Evolutionary conservation across 2,329 filamentous ascomycete species (phyloP).

Genomic region (Fusarium acutatum): DNA sequence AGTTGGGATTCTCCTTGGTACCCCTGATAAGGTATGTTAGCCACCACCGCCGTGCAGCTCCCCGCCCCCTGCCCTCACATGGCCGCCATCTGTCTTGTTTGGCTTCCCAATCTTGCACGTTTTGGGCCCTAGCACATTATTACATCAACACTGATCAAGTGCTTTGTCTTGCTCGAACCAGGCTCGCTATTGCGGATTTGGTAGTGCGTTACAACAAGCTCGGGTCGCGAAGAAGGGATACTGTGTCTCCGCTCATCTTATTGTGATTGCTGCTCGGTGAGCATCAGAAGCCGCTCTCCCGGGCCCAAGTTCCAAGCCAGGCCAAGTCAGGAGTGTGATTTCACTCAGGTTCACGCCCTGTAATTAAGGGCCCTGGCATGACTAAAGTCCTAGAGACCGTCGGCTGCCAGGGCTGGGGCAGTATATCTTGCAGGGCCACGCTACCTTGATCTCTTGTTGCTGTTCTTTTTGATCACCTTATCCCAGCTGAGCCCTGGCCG

Average conservation of each 20-base stretch:
- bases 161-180: neutral
- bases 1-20: neutral
- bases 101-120: constrained; percentile 21
- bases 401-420: constrained; percentile 19
- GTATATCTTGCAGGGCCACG: constrained; percentile 41
- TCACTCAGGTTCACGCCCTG: constrained; percentile 31
- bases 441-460: constrained; percentile 35
- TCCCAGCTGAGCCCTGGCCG: constrained; percentile 40
- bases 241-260: constrained; percentile 7
- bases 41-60: constrained; percentile 18
- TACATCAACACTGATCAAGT: constrained; percentile 6
- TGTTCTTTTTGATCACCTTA: constrained; percentile 35
- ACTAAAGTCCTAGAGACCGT: constrained; percentile 31
- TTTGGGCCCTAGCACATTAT: constrained; percentile 16
- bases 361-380: constrained; percentile 21
- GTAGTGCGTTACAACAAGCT: constrained; percentile 2
- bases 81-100: constrained; percentile 29
- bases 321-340: constrained; percentile 20
- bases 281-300: constrained; percentile 5
- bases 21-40: constrained; percentile 7
- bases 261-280: constrained; percentile 22
- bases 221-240: constrained; percentile 1
- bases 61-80: constrained; percentile 32
- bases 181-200: neutral
- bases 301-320: constrained; percentile 9